Base-by-base conservation (phyloP, 2,329 filamentous ascomycete genomes). In the Colletotrichum sp. region DNA sequence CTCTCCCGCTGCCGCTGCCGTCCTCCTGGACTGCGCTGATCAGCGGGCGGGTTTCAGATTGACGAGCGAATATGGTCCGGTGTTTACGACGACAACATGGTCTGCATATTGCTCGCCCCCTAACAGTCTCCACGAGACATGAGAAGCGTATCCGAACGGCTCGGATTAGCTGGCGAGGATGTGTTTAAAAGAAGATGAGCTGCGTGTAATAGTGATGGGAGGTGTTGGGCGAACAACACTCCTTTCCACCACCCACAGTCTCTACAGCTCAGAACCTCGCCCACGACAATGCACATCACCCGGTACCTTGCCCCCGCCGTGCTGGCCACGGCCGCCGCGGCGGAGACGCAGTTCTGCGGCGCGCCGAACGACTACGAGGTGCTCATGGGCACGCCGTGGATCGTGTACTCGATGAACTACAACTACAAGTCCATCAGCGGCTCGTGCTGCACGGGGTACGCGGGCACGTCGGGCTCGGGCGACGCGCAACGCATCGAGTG, bases 371-470 rank as follows among this genome's bases (percentile, higher is more conserved):
- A 80, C 26, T 83, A 79, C 65, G 67, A 80, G 8, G 79, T 86
- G 66, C 79, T 87, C 30, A 79, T 80, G 13, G 81, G 82, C 66
- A 85, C 85, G 1, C 84, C 84, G 10, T 87, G 85, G 85, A 87
- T 87, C 56, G 84, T 87, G 18, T 87, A 82, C 78, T 86, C 85
- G 77, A 87, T 87, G 85, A 84, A 85, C 71, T 87, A 87, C 80
- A 85, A 85, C 77, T 82, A 84, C 66, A 79, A 82, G 34, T 77
- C 81, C 64, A 86, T 85, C 52, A 80, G 80, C 9, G 85, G 85
- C 9, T 83, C 81, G 18, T 83, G 83, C 52, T 87, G 86, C 79
- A 87, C 85, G 1, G 81, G 81, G 61, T 87, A 84, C 77, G 81
- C 82, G 21, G 78, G 80, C 38, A 80, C 83, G 15, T 78, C 80